Percentiles rank a stretch among this genome's conserved stretches.
These are phyloP conservation scores for Hymenoscyphus infarciens DNA, from an alignment of 2,329 filamentous ascomycete genomes.

Conservation along the genomic window DNA sequence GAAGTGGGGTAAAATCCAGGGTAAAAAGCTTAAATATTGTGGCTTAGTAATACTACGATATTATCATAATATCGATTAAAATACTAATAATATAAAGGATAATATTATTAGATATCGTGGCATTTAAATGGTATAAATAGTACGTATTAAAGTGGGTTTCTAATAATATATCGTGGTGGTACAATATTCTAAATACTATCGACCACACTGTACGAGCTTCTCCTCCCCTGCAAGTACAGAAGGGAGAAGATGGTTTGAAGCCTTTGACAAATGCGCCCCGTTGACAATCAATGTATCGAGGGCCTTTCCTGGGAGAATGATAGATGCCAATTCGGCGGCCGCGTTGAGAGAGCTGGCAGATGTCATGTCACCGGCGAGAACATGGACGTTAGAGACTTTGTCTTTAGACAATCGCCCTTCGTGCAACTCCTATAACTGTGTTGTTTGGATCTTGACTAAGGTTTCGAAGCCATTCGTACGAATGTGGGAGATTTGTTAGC, in stretches of 20 bases:
- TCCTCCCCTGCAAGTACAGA: conserved; percentile 18
- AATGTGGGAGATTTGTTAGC: neutral
- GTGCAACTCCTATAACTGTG: conserved; percentile 44
- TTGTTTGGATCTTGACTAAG: conserved; percentile 44
- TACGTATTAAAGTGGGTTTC: too few species aligned
- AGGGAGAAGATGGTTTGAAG: conserved; percentile 21
- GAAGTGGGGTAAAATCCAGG: too few species aligned
- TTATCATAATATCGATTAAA: too few species aligned
- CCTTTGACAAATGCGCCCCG: conserved; percentile 26
- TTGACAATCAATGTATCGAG: conserved; percentile 36
- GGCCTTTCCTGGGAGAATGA: conserved; percentile 25
- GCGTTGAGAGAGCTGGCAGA: conserved; percentile 23
- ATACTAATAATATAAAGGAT: too few species aligned
- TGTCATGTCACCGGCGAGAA: conserved; percentile 45
- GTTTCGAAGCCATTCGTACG: conserved; percentile 50
- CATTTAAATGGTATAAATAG: too few species aligned
- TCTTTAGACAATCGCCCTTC: conserved; percentile 40
- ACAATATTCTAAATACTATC: too few species aligned
- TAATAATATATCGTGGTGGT: too few species aligned
- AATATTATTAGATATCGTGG: too few species aligned
- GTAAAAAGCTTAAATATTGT: too few species aligned
- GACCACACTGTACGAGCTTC: conserved; percentile 36
- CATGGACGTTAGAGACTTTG: conserved; percentile 40
- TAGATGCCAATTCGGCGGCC: conserved; percentile 19
- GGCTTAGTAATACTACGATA: too few species aligned